Base-by-base conservation (phyloP, 2,329 filamentous ascomycete species). In the Lasiodiplodia hormozganensis region DNA sequence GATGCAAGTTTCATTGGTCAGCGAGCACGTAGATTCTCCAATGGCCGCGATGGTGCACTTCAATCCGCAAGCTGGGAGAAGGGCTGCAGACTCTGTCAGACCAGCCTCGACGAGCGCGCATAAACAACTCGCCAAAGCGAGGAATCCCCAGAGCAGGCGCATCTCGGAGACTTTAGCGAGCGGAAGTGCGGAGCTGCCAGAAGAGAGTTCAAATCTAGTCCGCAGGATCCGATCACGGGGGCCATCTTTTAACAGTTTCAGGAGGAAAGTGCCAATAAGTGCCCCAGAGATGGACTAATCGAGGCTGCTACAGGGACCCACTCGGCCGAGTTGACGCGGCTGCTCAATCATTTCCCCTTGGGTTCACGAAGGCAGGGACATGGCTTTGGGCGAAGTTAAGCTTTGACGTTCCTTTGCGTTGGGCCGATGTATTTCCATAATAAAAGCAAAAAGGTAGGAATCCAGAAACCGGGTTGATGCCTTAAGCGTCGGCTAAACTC, bases 1-100 rank as follows among this genome's bases (percentile, higher is more conserved):
- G 18, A 76, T 74, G 69, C 75, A 77, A 6, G 68, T 68, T 34
- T 73, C 70, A 53, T 76, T 73, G 10, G 73, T 71, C 18, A 74
- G 54, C 21, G 73, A 68, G 67, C 75, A 77, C 16, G 70, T 36
- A 10, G 75, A 76, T 18, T 71, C 25, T 2, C 28, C 38, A 34
- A 64, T 51, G 1, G 40, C 11, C 43, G 16, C 8, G 36, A 64
- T 21, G 16, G 47, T 52, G 47, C 60, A 64, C 36, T 49, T 64
- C 28, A 52, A 47, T 28, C 56, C 56, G 28, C 56, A 60, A 14
- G 56, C 21, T 12, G 56, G 56, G 2, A 60, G 12, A 14, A 60
- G 56, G 11, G 56, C 56, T 23, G 56, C 56, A 16, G 56, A n/a
- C 2, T 60, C 56, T 4, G 56, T n/a, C 12, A 60, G 36, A 16